A percentile compares a stretch with the other conserved stretches of the same genome.
Evolutionary conservation across 495 filamentous ascomycete genomes (phyloP).

Genomic region (Tricharina praecox): DNA sequence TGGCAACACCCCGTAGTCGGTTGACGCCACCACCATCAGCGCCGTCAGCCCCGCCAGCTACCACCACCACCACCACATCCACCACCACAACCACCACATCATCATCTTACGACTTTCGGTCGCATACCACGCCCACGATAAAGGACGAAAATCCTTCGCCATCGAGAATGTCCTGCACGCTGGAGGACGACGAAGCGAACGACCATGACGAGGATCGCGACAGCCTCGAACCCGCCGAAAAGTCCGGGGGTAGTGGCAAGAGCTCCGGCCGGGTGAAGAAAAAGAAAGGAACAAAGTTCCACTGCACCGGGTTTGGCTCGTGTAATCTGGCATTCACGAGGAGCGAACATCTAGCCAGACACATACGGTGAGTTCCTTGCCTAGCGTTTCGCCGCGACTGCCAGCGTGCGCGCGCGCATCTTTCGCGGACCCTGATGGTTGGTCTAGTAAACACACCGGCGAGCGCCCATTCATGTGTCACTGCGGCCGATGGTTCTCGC

Average conservation of each 20-base stretch:
- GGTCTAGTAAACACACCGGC: conserved; percentile 76
- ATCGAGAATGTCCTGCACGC: not conserved
- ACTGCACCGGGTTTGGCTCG: conserved; percentile 90
- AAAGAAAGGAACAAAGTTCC: conserved; percentile 94
- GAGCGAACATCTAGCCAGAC: conserved; percentile 86
- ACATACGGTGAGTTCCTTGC: conserved; percentile 52
- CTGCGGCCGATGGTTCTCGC: conserved; percentile 86
- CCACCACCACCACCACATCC: too few relatives aligned
- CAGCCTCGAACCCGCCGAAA: conserved; percentile 5
- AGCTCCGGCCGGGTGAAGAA: conserved; percentile 20
- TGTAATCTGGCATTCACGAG: conserved; percentile 91
- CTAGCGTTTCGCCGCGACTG: conserved; percentile 3
- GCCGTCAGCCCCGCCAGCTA: not conserved
- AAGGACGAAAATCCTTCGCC: not conserved
- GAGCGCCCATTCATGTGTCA: conserved; percentile 97
- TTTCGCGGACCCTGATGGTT: conserved; percentile 1
- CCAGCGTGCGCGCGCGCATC: too few relatives aligned
- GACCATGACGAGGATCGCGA: not conserved
- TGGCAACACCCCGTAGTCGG: conserved; percentile 1
- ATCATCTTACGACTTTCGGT: conserved; percentile 1
- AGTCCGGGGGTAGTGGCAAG: conserved; percentile 4
- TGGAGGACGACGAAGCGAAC: not conserved
- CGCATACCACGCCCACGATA: not conserved
- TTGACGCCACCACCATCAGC: not conserved
- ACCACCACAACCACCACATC: too few relatives aligned